Evolutionary conservation across 345 rosid species (phyloP).

Genomic region (Theobroma cacao): DNA sequence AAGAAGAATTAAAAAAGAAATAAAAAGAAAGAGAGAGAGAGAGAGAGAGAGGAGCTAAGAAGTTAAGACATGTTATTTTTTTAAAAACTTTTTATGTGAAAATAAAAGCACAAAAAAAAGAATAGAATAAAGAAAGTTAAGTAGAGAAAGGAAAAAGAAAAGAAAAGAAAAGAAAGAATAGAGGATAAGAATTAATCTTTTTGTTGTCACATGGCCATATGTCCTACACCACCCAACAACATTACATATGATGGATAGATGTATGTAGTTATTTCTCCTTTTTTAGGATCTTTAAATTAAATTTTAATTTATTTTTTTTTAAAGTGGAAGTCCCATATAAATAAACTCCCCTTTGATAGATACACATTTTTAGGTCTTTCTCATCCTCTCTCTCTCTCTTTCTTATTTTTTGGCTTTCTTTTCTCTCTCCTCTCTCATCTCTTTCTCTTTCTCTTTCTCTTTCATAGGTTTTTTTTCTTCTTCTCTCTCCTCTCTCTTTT

Average conservation of each 20-base stretch:
- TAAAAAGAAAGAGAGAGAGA: background rate
- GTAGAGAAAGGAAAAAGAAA: background rate
- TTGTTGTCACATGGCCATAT: constrained; percentile 19
- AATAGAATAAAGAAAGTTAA: background rate
- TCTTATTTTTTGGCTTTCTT: constrained; percentile 10
- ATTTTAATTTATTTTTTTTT: background rate
- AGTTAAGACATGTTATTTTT: background rate
- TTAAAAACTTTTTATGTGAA: too few relatives aligned
- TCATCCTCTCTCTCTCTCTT: constrained; percentile 29
- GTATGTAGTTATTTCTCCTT: background rate
- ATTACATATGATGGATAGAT: background rate
- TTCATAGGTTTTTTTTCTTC: constrained; percentile 21
- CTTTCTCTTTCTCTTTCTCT: constrained; percentile 32
- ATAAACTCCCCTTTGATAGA: constrained; percentile 12
- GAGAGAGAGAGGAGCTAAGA: background rate
- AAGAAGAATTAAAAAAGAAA: background rate
- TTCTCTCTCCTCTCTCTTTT: constrained; percentile 44
- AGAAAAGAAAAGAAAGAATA: too few relatives aligned
- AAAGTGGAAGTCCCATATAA: background rate
- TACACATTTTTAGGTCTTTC: constrained; percentile 39
- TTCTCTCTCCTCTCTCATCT: constrained; percentile 43
- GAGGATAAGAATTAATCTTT: constrained; percentile 18
- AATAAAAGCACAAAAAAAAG: background rate
- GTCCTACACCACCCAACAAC: constrained; percentile 3
- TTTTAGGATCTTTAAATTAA: background rate